phyloP scores from a whole-genome alignment of 1,139 yeast genomes.

The Yamadazyma jaroonii region DNA sequence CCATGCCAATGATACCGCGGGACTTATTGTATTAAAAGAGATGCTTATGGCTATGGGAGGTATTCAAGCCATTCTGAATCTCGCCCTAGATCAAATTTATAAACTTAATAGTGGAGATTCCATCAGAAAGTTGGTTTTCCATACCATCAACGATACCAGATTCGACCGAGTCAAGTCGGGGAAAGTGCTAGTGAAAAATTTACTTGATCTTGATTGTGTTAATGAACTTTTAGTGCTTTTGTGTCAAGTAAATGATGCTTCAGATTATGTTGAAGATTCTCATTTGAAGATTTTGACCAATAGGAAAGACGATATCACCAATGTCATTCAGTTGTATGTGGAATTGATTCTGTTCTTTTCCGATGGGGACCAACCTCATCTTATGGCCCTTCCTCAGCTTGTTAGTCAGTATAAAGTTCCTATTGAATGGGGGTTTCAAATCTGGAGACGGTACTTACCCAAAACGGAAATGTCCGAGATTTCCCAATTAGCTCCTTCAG shows the following conservation, averaged over 20 bases:
- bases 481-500: slow-evolving; percentile 3
- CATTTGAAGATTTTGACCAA: slow-evolving; percentile 75
- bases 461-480: not conserved
- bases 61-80: slow-evolving; percentile 61
- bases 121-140: slow-evolving; percentile 54
- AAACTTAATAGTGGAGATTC: slow-evolving; percentile 65
- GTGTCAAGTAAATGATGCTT: slow-evolving; percentile 46
- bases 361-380: slow-evolving; percentile 20
- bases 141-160: slow-evolving; percentile 61
- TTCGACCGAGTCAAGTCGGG: slow-evolving; percentile 51
- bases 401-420: slow-evolving; percentile 50
- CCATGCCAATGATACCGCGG: slow-evolving; percentile 58
- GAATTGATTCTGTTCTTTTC: slow-evolving; percentile 58
- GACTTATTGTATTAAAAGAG: slow-evolving; percentile 69
- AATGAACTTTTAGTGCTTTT: slow-evolving; percentile 67
- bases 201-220: slow-evolving; percentile 46
- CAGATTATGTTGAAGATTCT: slow-evolving; percentile 38
- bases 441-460: slow-evolving; percentile 61
- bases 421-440: slow-evolving; percentile 69
- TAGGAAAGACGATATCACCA: slow-evolving; percentile 67
- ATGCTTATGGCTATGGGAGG: slow-evolving; percentile 80
- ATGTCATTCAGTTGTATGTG: slow-evolving; percentile 62
- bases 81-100: slow-evolving; percentile 64
- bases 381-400: slow-evolving; percentile 49
- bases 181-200: slow-evolving; percentile 44